These are phyloP conservation scores for Galerina marginata DNA, from an alignment of 768 basidiomycete species.

Conservation along the genomic window DNA sequence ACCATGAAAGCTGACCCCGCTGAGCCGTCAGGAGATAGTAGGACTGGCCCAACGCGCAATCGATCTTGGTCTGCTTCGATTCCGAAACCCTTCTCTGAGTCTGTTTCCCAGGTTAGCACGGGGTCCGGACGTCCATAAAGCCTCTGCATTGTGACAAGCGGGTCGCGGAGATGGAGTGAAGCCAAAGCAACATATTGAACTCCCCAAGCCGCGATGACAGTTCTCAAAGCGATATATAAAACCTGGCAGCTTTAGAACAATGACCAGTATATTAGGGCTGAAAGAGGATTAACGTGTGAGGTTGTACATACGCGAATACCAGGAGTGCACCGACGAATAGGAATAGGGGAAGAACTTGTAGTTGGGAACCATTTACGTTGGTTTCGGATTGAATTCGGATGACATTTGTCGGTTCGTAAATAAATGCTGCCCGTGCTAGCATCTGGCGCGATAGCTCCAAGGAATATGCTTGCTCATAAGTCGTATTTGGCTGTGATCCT, in stretches of 20 bases:
- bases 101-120: not conserved
- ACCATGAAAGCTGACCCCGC: not conserved
- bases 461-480: conserved; percentile 8
- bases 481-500: not conserved
- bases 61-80: conserved; percentile 3
- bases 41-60: conserved; percentile 1
- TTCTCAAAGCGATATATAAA: not conserved
- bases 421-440: not conserved
- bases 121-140: conserved; percentile 3
- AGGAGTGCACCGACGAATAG: conserved; percentile 1
- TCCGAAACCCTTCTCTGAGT: not conserved
- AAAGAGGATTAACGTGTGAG: no score
- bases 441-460: conserved; percentile 2
- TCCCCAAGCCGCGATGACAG: not conserved
- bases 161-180: not conserved
- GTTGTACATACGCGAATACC: conserved; percentile 2
- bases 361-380: not conserved
- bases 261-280: not conserved
- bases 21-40: not conserved
- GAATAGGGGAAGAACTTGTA: conserved; percentile 2
- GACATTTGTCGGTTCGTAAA: conserved; percentile 3
- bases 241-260: not conserved
- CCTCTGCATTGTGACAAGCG: not conserved
- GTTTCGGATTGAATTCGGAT: not conserved
- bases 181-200: conserved; percentile 3